Base-by-base conservation (phyloP, 192 early-diverging fungal species). In the Piromyces finnis region DNA sequence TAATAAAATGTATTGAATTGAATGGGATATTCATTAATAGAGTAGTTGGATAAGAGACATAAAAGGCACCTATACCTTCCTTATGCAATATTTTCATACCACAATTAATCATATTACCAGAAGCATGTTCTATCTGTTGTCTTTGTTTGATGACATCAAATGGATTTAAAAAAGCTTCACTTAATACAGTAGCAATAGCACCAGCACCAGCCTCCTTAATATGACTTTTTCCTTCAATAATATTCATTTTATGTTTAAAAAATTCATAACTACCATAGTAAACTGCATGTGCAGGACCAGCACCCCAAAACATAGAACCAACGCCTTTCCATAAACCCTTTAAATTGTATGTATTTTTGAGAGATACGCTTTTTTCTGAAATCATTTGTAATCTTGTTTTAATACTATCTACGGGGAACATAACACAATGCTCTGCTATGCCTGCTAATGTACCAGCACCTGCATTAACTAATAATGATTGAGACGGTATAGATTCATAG, bases 101-200 rank as follows among this genome's bases (percentile, higher is more conserved):
- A 80, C 94, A 95, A 28, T 94, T 89, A 12, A 88, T 6, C 27
- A 95, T 91, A 37, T 83, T 90, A n/a, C 88, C 87, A 0, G 94
- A 89, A 37, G 91, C 91, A 12, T 90, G 90, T 27, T 96, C 86
- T 85, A 32, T 32, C 9, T 98, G 97, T 95, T 97, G 95, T 32
- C 97, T 89, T 85, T 98, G 97, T 84, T 98, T 98, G 84, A 97
- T 88, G 26, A 98, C 96, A 85, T 99, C 97, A 86, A 99, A 99
- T 17, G 97, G 97, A 82, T 94, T 99, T 93, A 96, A 94, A 77
- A 99, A 85, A 11, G 93, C 91, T 81, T 99, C 97, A 86, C 92
- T 91, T 14, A 92, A 86, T 29, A 96, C 85, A 11, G 96, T 97
- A 12, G 97, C 97, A 83, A 89, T 91, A 77, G 93, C 95, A 41